phyloP scores from a whole-genome alignment of 768 basidiomycete genomes.

The Clavaria fumosa region DNA sequence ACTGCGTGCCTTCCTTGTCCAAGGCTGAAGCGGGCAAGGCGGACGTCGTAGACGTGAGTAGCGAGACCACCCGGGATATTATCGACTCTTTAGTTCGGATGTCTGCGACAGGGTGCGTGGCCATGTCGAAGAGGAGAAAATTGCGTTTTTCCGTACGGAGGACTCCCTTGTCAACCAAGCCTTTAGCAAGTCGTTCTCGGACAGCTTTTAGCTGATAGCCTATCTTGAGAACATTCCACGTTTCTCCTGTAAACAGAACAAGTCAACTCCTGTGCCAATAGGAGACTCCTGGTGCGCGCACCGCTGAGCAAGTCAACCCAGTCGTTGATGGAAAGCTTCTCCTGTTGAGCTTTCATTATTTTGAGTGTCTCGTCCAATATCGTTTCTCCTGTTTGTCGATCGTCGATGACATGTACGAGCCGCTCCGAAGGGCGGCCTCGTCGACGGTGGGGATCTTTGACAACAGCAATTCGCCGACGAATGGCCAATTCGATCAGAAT shows the following conservation, averaged over 20 bases:
- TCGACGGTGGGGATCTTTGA: conserved; percentile 65
- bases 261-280: not conserved
- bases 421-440: conserved; percentile 67
- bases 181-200: conserved; percentile 91
- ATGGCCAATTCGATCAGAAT: conserved; percentile 95
- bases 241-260: conserved; percentile 53
- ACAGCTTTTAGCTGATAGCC: conserved; percentile 98
- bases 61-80: conserved; percentile 54
- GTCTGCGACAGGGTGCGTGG: conserved; percentile 94
- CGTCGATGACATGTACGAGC: conserved; percentile 82
- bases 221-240: conserved; percentile 99
- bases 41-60: conserved; percentile 73
- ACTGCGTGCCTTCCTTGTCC: conserved; percentile 64
- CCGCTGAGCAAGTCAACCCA: conserved; percentile 96
- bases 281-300: conserved; percentile 25
- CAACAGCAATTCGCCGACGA: conserved; percentile 84
- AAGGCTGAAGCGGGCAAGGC: conserved; percentile 65
- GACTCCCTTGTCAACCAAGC: conserved; percentile 95
- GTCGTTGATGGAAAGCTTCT: conserved; percentile 68
- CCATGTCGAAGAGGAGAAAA: conserved; percentile 99
- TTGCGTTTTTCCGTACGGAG: conserved; percentile 99
- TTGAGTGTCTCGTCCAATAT: conserved; percentile 89
- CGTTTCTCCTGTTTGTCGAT: conserved; percentile 88
- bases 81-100: conserved; percentile 79
- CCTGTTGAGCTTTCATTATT: conserved; percentile 78